These are phyloP conservation scores for Fusarium sp. DNA, from an alignment of 2,329 filamentous ascomycete genomes.

Conservation along the genomic window DNA sequence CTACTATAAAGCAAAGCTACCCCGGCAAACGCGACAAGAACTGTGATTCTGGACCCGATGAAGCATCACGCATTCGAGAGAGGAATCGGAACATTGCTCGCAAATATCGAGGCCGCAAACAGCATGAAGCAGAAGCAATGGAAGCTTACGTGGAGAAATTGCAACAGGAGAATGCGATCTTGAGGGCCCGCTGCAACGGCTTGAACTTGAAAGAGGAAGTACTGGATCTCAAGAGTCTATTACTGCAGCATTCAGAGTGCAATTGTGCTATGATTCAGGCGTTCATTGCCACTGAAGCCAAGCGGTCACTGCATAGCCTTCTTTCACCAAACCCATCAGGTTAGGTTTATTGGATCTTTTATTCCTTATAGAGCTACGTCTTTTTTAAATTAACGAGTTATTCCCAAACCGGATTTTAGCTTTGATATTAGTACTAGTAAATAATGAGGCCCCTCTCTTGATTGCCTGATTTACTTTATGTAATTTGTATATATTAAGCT, in stretches of 20 bases:
- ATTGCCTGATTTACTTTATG: no score
- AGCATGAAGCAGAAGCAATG: background rate
- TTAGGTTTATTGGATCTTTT: no score
- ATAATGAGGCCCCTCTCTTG: no score
- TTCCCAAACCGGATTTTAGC: no score
- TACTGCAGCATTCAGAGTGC: background rate
- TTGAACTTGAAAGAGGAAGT: background rate
- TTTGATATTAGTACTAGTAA: no score
- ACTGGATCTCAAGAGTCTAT: background rate
- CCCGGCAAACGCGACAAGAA: background rate
- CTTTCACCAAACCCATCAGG: background rate
- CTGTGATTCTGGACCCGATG: background rate
- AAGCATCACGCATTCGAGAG: background rate
- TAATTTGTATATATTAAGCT: no score
- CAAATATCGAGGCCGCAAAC: background rate
- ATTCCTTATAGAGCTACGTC: no score
- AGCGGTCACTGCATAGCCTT: background rate
- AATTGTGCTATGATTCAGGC: background rate
- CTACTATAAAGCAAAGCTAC: background rate
- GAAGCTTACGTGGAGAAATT: accelerated
- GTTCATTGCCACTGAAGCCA: background rate
- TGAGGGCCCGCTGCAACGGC: background rate
- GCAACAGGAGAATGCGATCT: background rate
- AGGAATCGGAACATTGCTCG: background rate
- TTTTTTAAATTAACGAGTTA: no score